Percentiles rank a stretch among this genome's conserved stretches.
phyloP scores from a whole-genome alignment of 257 asterid species.

The Solanum paucissectum region DNA sequence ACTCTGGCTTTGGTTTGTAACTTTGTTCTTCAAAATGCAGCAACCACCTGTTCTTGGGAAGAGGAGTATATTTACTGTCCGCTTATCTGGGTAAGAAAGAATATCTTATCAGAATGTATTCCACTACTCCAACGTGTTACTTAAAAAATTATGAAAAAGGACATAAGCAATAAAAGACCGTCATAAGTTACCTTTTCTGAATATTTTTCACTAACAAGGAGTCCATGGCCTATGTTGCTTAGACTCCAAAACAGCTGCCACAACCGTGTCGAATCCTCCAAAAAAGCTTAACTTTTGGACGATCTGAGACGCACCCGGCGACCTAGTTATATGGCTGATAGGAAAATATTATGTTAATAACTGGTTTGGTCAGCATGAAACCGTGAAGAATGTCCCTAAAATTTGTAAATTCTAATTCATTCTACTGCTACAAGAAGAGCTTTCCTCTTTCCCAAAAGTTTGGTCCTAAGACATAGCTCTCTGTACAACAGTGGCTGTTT shows the following conservation, averaged over 20 bases:
- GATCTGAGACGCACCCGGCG: not conserved
- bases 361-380: not conserved
- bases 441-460: not conserved
- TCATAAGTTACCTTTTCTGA: not conserved
- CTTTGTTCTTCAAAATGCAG: slow-evolving; percentile 30
- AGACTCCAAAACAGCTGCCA: not conserved
- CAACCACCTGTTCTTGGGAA: slow-evolving; percentile 90
- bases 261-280: not conserved
- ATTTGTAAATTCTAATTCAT: not conserved
- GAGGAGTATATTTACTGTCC: slow-evolving; percentile 59
- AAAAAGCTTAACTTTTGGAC: not conserved
- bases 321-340: not conserved
- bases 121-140: not conserved
- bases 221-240: not conserved
- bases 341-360: not conserved
- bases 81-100: slow-evolving; percentile 69
- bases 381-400: not conserved
- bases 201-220: not conserved
- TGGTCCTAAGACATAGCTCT: not conserved
- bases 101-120: slow-evolving; percentile 3
- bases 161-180: not conserved
- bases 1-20: slow-evolving; percentile 5
- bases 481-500: not conserved
- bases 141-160: not conserved
- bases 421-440: not conserved